Conservation (phyloP, 805 yeast genomes). For the Sungouiozyma intestinalis region DNA sequence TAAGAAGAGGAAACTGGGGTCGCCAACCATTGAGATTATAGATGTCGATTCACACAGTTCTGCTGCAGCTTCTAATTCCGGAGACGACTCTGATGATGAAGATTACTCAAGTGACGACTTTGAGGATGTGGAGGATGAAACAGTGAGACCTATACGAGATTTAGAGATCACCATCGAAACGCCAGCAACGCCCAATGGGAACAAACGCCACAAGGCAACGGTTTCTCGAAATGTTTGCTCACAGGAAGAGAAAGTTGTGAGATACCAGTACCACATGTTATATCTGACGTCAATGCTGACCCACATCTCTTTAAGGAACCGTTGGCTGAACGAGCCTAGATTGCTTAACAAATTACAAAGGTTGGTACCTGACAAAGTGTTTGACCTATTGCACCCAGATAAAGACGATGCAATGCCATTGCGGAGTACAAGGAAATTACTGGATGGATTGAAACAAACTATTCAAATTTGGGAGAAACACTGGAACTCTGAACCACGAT, state of each 20-base stretch:
- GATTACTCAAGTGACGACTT: slow-evolving; percentile 20
- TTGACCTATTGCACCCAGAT: slow-evolving; percentile 40
- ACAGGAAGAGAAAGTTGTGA: slow-evolving; percentile 42
- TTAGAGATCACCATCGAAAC: slow-evolving; percentile 20
- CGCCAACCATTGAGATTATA: not conserved
- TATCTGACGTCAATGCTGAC: slow-evolving; percentile 48
- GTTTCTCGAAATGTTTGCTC: slow-evolving; percentile 30
- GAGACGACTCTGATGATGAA: slow-evolving; percentile 13
- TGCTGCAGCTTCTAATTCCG: not conserved
- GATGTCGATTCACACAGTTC: not conserved
- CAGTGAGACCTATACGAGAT: slow-evolving; percentile 12
- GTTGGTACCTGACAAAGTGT: slow-evolving; percentile 38
- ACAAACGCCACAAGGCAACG: slow-evolving; percentile 13
- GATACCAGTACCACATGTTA: slow-evolving; percentile 49
- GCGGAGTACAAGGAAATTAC: slow-evolving; percentile 48
- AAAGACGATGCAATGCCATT: slow-evolving; percentile 30
- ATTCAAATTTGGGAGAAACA: slow-evolving; percentile 50
- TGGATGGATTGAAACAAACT: slow-evolving; percentile 66
- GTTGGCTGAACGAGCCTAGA: slow-evolving; percentile 53
- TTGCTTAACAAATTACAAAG: slow-evolving; percentile 34
- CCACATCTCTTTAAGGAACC: slow-evolving; percentile 61
- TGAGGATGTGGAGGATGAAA: slow-evolving; percentile 12
- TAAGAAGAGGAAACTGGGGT: not conserved
- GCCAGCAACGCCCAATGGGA: slow-evolving; percentile 7
- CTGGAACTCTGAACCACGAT: slow-evolving; percentile 37